Base-by-base conservation (phyloP, 176 grass and related monocot species). In the Paspalum vaginatum region DNA sequence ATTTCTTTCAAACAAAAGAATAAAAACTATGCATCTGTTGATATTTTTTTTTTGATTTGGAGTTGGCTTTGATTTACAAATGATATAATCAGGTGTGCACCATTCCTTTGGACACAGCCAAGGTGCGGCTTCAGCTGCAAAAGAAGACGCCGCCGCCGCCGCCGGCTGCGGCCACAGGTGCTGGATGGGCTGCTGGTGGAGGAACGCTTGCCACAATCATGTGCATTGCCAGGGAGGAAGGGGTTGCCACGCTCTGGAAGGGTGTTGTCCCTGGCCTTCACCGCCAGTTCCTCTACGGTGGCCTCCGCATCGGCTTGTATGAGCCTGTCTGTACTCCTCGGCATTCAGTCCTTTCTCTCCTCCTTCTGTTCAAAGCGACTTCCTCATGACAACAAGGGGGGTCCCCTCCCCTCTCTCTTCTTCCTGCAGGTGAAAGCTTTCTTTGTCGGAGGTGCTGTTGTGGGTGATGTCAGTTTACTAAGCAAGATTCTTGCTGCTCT, bases 51-150 rank as follows among this genome's bases (percentile, higher is more conserved):
- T 69, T 49, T 21, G 44, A 7, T 27, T n/a, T 37, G 42, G 42
- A 64, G 48, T 78, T 38, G 11, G 4, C 37, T 52, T 78, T 65
- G 59, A 64, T 78, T 65, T 64, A 53, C 61, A 27, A 78, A 53
- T 82, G 65, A 14, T 82, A 12, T 82, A 46, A 67, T 73, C 88
- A 97, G 95, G 73, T 91, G 27, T 90, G 91, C 76, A 97, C 95
- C 26, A 94, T 97, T 84, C 95, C 95, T 76, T 83, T 94, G 43
- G 95, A 97, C 87, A 97, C 89, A 55, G 95, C 95, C 77, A 97
- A 97, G 80, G 95, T 97, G 72, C 89, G 92, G 45, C 95, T 97
- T 87, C 95, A 94, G 91, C 80, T 97, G 73, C 95, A 97, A 50
- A 97, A 88, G 87, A 91, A 92, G 81, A 11, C 49, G 13, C 49